Conservation (phyloP, 2,329 filamentous ascomycete genomes). For the Pleoardoris graminearum region DNA sequence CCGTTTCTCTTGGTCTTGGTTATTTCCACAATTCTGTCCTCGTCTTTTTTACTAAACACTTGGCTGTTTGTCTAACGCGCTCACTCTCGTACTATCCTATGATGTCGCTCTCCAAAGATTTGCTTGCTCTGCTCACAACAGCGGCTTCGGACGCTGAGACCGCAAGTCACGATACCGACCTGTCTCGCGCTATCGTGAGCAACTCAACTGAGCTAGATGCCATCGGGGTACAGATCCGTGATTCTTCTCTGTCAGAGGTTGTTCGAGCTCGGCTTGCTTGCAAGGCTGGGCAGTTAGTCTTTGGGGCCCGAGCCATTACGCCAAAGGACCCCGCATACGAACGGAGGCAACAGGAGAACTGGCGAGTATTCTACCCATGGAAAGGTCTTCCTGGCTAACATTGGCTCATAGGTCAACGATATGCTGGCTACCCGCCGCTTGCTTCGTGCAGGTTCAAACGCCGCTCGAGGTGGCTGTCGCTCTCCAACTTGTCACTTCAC, state of each 20-base stretch:
- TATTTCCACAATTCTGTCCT: too few species aligned
- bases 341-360: background rate
- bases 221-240: background rate
- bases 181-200: too few species aligned
- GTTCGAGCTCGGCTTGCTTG: conserved; percentile 7
- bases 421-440: conserved; percentile 12
- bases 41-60: too few species aligned
- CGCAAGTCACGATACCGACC: too few species aligned
- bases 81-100: too few species aligned
- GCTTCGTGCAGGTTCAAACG: conserved; percentile 7
- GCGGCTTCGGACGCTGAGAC: too few species aligned
- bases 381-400: background rate
- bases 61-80: too few species aligned
- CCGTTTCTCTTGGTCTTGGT: too few species aligned
- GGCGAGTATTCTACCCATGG: background rate
- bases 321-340: background rate
- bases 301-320: conserved; percentile 1
- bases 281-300: conserved; percentile 7
- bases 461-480: conserved; percentile 8
- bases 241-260: background rate
- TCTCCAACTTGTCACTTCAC: conserved; percentile 1
- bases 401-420: conserved; percentile 6
- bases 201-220: too few species aligned
- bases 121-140: too few species aligned
- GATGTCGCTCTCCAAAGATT: too few species aligned